Base-by-base conservation (phyloP, 495 filamentous ascomycete genomes). In the Penicillium cosmopolitanum region DNA sequence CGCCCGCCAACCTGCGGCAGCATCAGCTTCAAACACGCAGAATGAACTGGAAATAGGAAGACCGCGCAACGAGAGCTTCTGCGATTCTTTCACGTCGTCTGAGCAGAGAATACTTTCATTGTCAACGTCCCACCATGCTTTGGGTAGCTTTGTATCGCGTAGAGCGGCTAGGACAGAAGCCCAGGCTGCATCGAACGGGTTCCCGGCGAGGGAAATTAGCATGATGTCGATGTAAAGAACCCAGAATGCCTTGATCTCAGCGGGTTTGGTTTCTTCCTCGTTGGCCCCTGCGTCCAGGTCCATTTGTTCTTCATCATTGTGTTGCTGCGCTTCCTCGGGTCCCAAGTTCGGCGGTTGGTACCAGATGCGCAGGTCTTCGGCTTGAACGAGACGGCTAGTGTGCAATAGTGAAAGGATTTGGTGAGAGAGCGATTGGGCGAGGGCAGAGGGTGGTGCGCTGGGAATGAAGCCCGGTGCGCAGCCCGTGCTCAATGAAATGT, bases 181-280 rank as follows among this genome's bases (percentile, higher is more conserved):
- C 94, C 93, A 98, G 1, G 91, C 90, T 3, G 88, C 89, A 61
- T 98, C 93, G 64, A 98, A 92, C 13, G 91, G 84, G 66, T 93
- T 96, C 0, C 94, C 94, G 52, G 96, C 93, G 13, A 96, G 84
- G 0, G 91, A 94, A 54, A 97, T 87, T 69, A 96, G 91, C 68
- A 97, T 82, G 23, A 96, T 73, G 73, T 97, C 92, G 59, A 98
- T 92, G 66, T 97, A 97, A 3, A 98, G 85, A 10, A 88, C 86
- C 94, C 94, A 98, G 70, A 92, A 98, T 5, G 87, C 93, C 70
- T 91, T 92, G 34, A 92, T 76, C 65, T 89, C 82, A 25, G 66
- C 73, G 46, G 70, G 57, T 44, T 60, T 61, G 16, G 42, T 35
- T 21, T 62, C 38, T 40, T 65, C 56, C 9, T 46, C 51, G 21